These are phyloP conservation scores for Boletus insuetus DNA, from an alignment of 768 basidiomycete species.

Conservation along the genomic window DNA sequence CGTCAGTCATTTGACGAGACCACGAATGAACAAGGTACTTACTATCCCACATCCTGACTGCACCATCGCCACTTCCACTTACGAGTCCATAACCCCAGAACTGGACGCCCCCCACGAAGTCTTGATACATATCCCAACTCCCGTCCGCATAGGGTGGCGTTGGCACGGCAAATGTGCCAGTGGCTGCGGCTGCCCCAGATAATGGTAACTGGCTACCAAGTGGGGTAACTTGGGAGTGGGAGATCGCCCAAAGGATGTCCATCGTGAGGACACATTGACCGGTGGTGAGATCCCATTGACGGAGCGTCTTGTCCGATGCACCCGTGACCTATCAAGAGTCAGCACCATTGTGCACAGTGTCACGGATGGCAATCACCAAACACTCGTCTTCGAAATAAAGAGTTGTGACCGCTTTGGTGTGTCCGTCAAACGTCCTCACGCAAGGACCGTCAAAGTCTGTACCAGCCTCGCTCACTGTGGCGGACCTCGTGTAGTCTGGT, in stretches of 20 bases:
- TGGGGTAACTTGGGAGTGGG: constrained; percentile 64
- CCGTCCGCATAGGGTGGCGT: constrained; percentile 89
- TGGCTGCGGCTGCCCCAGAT: constrained; percentile 50
- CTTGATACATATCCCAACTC: constrained; percentile 92
- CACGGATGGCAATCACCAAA: constrained; percentile 52
- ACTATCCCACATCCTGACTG: constrained; percentile 99
- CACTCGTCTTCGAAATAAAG: constrained; percentile 96
- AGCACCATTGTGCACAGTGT: constrained; percentile 11
- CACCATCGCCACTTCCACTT: constrained; percentile 95
- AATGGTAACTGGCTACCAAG: constrained; percentile 44
- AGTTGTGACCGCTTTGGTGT: constrained; percentile 88
- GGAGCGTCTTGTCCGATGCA: constrained; percentile 95
- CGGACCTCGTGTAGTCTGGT: constrained; percentile 40
- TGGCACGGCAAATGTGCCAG: constrained; percentile 73
- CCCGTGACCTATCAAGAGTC: constrained; percentile 77
- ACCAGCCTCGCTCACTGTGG: constrained; percentile 36
- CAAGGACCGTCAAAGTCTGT: constrained; percentile 53
- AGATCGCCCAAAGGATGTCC: constrained; percentile 99
- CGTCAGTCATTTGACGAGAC: not conserved
- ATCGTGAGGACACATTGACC: constrained; percentile 99
- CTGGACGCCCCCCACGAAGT: constrained; percentile 96
- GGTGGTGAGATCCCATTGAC: constrained; percentile 96
- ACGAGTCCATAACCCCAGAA: constrained; percentile 99
- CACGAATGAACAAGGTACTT: constrained; percentile 31
- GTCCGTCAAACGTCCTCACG: constrained; percentile 78